These are phyloP conservation scores for Geotrichum candidum DNA, from an alignment of 1,139 yeast genomes.

Conservation along the genomic window DNA sequence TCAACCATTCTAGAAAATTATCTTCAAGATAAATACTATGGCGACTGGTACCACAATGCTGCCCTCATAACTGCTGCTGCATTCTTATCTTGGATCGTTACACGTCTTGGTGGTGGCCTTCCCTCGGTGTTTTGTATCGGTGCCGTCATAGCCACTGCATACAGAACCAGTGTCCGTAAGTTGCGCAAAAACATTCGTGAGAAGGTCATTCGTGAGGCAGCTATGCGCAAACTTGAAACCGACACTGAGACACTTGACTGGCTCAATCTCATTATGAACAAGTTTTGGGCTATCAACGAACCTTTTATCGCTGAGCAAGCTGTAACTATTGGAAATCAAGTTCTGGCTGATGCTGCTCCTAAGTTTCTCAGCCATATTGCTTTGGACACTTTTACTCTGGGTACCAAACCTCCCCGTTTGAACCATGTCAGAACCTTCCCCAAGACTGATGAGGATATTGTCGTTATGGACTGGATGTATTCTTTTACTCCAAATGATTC, in stretches of 20 bases:
- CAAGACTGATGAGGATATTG: conserved; percentile 83
- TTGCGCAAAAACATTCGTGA: conserved; percentile 71
- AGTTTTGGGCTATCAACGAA: conserved; percentile 86
- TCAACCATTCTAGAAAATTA: conserved; percentile 67
- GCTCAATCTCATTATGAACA: conserved; percentile 80
- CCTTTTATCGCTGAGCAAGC: conserved; percentile 87
- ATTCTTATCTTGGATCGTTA: conserved; percentile 68
- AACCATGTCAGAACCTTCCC: conserved; percentile 83
- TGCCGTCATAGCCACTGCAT: conserved; percentile 54
- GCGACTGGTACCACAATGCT: conserved; percentile 93
- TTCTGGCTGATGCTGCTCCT: conserved; percentile 69
- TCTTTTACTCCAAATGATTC: conserved; percentile 87
- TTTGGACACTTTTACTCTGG: conserved; percentile 84
- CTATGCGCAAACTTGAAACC: conserved; percentile 71
- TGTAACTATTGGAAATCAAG: conserved; percentile 77
- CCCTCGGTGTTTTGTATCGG: conserved; percentile 76
- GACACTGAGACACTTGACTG: conserved; percentile 94
- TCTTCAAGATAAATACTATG: conserved; percentile 67
- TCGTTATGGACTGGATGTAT: conserved; percentile 90
- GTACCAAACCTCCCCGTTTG: conserved; percentile 91
- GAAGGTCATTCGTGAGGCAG: conserved; percentile 77
- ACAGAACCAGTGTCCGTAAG: conserved; percentile 77
- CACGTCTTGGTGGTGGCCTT: conserved; percentile 67
- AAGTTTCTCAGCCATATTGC: conserved; percentile 74
- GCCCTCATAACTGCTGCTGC: conserved; percentile 63